These are phyloP conservation scores for Petunia axillaris DNA, from an alignment of 257 asterid species.

Conservation along the genomic window DNA sequence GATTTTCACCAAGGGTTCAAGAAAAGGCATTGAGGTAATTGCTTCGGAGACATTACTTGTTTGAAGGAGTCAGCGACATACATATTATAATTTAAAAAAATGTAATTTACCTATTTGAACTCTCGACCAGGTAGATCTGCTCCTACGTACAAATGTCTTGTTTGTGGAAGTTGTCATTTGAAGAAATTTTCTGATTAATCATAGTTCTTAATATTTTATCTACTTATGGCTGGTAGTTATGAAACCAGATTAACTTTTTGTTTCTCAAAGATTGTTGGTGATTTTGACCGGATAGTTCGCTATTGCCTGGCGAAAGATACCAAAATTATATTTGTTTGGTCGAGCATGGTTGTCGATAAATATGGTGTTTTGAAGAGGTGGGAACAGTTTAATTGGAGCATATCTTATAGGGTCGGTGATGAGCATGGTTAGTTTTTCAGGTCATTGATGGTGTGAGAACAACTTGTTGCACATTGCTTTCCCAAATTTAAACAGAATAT, in stretches of 20 bases:
- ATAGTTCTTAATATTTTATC: conserved; percentile 6
- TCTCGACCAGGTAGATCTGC: neutral
- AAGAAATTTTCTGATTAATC: neutral
- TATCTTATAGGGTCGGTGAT: no score
- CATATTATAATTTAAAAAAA: neutral
- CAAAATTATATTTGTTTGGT: neutral
- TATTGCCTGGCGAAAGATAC: neutral
- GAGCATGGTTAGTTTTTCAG: no score
- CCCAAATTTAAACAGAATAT: no score
- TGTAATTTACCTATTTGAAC: neutral
- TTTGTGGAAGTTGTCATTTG: neutral
- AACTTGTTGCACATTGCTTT: no score
- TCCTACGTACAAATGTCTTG: neutral
- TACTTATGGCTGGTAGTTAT: neutral
- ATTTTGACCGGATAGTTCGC: neutral
- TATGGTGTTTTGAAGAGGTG: no score
- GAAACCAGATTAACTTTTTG: neutral
- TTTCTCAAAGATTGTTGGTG: neutral
- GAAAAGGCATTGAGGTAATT: neutral
- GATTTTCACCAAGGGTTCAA: neutral
- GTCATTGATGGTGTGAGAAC: no score
- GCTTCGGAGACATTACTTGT: neutral
- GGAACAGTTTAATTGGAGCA: no score
- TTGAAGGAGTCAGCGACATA: neutral
- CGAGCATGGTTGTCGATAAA: neutral